phyloP scores from a whole-genome alignment of 805 yeast genomes.

The Diddensiella santjacobensis region DNA sequence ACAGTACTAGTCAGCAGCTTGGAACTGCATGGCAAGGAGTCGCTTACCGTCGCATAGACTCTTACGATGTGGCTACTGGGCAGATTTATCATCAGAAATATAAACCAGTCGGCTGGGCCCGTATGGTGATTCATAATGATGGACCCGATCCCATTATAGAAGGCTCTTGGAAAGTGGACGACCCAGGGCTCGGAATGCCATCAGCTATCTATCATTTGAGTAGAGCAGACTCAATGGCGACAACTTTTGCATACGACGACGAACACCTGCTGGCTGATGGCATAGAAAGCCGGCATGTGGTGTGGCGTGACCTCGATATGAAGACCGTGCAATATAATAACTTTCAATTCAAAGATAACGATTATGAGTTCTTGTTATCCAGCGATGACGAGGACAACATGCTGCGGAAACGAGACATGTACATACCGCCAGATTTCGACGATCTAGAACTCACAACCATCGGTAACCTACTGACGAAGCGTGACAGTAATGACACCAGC shows the following conservation, averaged over 20 bases:
- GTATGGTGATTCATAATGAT: conserved; percentile 25
- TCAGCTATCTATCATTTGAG: conserved; percentile 28
- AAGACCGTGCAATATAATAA: conserved; percentile 13
- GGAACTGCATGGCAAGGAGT: conserved; percentile 24
- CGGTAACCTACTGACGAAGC: conserved; percentile 14
- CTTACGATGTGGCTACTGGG: conserved; percentile 16
- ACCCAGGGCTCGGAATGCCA: conserved; percentile 31
- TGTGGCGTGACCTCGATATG: conserved; percentile 31
- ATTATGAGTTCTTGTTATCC: conserved; percentile 7
- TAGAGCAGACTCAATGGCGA: conserved; percentile 14
- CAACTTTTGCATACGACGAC: conserved; percentile 11
- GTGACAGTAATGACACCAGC: conserved; percentile 12
- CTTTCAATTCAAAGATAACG: conserved; percentile 11
- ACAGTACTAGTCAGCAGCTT: neutral
- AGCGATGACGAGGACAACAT: neutral
- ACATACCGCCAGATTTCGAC: neutral
- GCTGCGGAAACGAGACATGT: neutral
- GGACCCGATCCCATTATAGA: conserved; percentile 19
- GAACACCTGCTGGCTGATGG: conserved; percentile 13
- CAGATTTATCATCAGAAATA: conserved; percentile 14
- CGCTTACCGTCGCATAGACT: conserved; percentile 27
- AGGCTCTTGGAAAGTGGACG: conserved; percentile 34
- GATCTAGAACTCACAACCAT: conserved; percentile 3
- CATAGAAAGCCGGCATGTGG: conserved; percentile 18
- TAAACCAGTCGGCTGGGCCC: conserved; percentile 33